Conservation (phyloP, 306 rosid species). For the Potentilla sterilis region DNA sequence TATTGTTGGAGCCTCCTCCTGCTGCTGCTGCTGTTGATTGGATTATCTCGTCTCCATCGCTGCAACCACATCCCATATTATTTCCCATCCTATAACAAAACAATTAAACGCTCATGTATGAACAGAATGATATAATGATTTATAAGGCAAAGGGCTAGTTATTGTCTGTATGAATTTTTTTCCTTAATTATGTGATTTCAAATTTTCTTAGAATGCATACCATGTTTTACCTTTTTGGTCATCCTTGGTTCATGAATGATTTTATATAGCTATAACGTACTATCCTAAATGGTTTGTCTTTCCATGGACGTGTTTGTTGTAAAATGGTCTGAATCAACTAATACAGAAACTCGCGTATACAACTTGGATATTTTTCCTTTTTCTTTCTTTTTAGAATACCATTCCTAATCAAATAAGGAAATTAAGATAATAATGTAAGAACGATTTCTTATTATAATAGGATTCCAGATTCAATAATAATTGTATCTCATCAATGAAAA, state of each 20-base stretch:
- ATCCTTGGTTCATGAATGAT: background rate
- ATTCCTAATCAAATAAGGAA: too few relatives aligned
- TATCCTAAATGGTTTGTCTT: background rate
- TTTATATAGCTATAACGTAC: background rate
- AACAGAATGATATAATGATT: background rate
- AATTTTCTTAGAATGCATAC: background rate
- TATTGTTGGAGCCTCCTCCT: background rate
- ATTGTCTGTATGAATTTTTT: background rate
- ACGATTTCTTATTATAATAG: too few relatives aligned
- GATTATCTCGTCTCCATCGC: background rate
- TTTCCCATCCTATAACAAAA: background rate
- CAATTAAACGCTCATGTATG: background rate
- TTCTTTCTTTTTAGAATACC: too few relatives aligned
- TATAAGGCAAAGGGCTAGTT: background rate
- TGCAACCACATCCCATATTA: conserved; percentile 16
- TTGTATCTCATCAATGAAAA: too few relatives aligned
- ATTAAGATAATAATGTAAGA: too few relatives aligned
- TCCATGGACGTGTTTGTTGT: background rate
- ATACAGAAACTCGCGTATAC: too few relatives aligned
- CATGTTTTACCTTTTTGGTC: background rate
- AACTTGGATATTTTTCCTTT: too few relatives aligned
- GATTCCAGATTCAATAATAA: too few relatives aligned
- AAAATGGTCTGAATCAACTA: too few relatives aligned
- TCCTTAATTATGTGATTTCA: background rate
- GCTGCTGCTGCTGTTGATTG: background rate